Evolutionary conservation across 2,329 filamentous ascomycete genomes (phyloP).

Genomic region (Zopfia rhizophila): DNA sequence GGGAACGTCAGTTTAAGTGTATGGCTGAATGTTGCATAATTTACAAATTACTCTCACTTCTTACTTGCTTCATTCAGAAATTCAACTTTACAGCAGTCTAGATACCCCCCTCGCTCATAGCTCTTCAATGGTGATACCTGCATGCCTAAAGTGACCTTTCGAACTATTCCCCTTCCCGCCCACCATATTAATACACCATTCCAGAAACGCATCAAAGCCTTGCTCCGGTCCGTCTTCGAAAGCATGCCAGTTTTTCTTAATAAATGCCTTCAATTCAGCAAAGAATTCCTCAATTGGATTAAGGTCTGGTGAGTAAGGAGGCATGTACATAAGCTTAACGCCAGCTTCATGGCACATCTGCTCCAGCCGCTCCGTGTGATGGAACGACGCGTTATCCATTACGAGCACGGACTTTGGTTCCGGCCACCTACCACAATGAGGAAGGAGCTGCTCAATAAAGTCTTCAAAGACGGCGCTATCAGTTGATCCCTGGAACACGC

Average conservation of each 20-base stretch:
- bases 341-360: constrained; percentile 43
- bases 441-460: constrained; percentile 23
- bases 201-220: constrained; percentile 36
- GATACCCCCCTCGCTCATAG: too few species aligned
- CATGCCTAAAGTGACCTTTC: constrained; percentile 40
- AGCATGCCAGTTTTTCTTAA: constrained; percentile 37
- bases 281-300: constrained; percentile 54
- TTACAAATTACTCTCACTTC: background rate
- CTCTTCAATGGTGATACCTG: constrained; percentile 22
- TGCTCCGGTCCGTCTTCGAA: constrained; percentile 28
- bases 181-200: constrained; percentile 39
- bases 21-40: background rate
- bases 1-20: too few species aligned
- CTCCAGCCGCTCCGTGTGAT: constrained; percentile 32
- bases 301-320: constrained; percentile 50
- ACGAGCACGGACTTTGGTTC: constrained; percentile 22
- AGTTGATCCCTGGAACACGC: constrained; percentile 18
- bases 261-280: constrained; percentile 47
- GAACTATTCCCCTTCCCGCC: constrained; percentile 32
- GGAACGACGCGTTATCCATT: constrained; percentile 23
- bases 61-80: too few species aligned
- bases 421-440: constrained; percentile 13
- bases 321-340: constrained; percentile 47
- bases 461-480: constrained; percentile 22
- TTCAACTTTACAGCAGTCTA: too few species aligned